Percentiles rank a stretch among this genome's conserved stretches.
phyloP scores from a whole-genome alignment of 495 filamentous ascomycete genomes.

The Aspergillus diversus region DNA sequence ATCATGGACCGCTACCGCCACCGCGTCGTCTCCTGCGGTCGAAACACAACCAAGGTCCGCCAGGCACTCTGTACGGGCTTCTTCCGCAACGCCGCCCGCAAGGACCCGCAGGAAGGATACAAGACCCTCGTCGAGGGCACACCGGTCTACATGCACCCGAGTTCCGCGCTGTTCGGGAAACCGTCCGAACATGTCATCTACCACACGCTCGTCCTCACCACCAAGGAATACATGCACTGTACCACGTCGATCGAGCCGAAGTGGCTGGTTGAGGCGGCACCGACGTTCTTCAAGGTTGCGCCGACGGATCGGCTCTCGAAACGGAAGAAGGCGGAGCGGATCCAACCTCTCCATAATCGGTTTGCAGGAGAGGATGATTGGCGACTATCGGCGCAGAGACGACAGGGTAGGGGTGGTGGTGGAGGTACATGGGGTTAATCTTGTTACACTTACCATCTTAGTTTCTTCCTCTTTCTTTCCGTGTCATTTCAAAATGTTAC shows the following conservation, averaged over 20 bases:
- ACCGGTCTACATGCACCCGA: conserved; percentile 91
- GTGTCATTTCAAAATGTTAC: neutral
- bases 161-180: conserved; percentile 90
- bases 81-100: conserved; percentile 93
- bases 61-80: conserved; percentile 91
- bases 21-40: conserved; percentile 77
- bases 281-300: conserved; percentile 98
- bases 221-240: conserved; percentile 96
- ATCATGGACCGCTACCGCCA: conserved; percentile 92
- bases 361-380: conserved; percentile 92
- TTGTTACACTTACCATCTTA: conserved; percentile 16
- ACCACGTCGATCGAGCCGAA: conserved; percentile 93
- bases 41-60: conserved; percentile 85
- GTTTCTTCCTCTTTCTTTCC: neutral
- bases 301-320: conserved; percentile 86
- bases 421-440: conserved; percentile 91
- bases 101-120: conserved; percentile 95
- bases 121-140: conserved; percentile 96
- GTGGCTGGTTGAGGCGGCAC: conserved; percentile 86
- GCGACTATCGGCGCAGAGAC: conserved; percentile 86
- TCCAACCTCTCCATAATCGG: conserved; percentile 91
- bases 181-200: conserved; percentile 96
- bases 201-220: conserved; percentile 84
- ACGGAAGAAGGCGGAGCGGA: conserved; percentile 90
- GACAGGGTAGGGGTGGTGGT: conserved; percentile 85